Conservation (phyloP, 1,139 yeast genomes). For the Diutina siamensis region DNA sequence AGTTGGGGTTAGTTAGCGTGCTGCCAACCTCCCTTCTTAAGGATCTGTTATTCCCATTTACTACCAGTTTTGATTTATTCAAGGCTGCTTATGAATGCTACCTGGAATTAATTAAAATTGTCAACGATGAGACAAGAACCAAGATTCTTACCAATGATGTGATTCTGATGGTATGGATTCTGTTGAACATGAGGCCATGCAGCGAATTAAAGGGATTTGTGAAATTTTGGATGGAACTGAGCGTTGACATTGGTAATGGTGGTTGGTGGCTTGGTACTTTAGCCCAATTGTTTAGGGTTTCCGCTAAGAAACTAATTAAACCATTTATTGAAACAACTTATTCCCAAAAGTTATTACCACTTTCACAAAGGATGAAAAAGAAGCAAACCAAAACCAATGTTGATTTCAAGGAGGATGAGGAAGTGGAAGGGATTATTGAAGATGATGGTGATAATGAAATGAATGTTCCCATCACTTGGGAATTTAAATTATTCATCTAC, state of each 20-base stretch:
- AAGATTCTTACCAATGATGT: slow-evolving; percentile 24
- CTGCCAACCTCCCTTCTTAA: slow-evolving; percentile 25
- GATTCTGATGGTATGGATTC: slow-evolving; percentile 29
- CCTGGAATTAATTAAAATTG: slow-evolving; percentile 30
- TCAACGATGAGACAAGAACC: slow-evolving; percentile 12
- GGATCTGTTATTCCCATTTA: slow-evolving; percentile 30
- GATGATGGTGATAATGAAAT: slow-evolving; percentile 30
- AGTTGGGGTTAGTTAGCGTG: slow-evolving; percentile 22
- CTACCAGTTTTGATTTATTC: slow-evolving; percentile 25
- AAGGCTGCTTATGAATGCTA: slow-evolving; percentile 29
- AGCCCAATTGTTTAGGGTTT: slow-evolving; percentile 25
- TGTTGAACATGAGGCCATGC: slow-evolving; percentile 33
- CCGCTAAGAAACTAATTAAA: slow-evolving; percentile 27
- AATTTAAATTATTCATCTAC: slow-evolving; percentile 51
- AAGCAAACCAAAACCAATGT: slow-evolving; percentile 18
- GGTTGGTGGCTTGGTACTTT: slow-evolving; percentile 29
- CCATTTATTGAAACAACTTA: slow-evolving; percentile 28
- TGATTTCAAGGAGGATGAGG: slow-evolving; percentile 31
- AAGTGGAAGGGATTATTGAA: slow-evolving; percentile 27
- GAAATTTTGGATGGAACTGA: slow-evolving; percentile 29
- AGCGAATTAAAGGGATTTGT: slow-evolving; percentile 23
- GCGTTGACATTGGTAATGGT: slow-evolving; percentile 16
- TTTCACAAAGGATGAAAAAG: slow-evolving; percentile 34
- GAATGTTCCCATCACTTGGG: slow-evolving; percentile 53
- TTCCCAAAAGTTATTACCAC: slow-evolving; percentile 32